Evolutionary conservation across 2,329 filamentous ascomycete genomes (phyloP).

Genomic region (Ophiosphaerella korrae): DNA sequence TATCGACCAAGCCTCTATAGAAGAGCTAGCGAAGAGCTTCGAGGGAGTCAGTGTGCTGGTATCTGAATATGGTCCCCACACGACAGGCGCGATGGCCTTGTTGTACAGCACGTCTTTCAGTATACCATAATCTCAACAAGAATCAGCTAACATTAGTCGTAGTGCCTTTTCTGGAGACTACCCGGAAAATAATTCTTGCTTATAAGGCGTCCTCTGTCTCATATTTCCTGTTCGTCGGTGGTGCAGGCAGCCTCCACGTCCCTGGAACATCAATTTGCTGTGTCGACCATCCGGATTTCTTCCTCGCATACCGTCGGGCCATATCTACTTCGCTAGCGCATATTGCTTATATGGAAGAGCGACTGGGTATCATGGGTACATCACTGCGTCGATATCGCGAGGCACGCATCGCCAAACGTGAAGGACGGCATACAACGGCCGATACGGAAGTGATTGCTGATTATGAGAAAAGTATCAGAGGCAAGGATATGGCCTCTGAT

Average conservation of each 20-base stretch:
- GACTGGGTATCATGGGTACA: constrained; percentile 37
- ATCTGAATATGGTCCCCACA: constrained; percentile 43
- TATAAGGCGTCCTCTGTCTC: constrained; percentile 29
- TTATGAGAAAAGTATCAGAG: constrained; percentile 30
- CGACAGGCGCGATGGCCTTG: constrained; percentile 30
- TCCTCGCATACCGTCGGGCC: constrained; percentile 42
- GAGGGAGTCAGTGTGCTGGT: constrained; percentile 39
- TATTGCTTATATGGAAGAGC: constrained; percentile 44
- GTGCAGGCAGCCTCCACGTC: constrained; percentile 39
- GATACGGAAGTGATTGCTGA: constrained; percentile 20
- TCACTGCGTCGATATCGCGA: constrained; percentile 31
- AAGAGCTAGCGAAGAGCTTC: constrained; percentile 33
- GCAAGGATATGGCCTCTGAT: constrained; percentile 31
- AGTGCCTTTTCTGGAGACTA: constrained; percentile 44
- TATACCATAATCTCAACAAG: not conserved
- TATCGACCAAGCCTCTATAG: constrained; percentile 28
- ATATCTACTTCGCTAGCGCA: constrained; percentile 42
- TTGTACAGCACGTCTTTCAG: constrained; percentile 33
- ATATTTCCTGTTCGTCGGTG: constrained; percentile 46
- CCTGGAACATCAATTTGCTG: constrained; percentile 25
- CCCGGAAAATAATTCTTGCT: constrained; percentile 41
- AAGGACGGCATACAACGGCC: constrained; percentile 19
- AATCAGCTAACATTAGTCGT: not conserved
- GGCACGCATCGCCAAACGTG: constrained; percentile 27
- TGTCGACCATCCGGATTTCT: constrained; percentile 42